Percentiles rank a stretch among this genome's conserved stretches.
These are phyloP conservation scores for Cryptococcus neoformans DNA, from an alignment of 1,284 basidiomycete genomes.

Conservation along the genomic window DNA sequence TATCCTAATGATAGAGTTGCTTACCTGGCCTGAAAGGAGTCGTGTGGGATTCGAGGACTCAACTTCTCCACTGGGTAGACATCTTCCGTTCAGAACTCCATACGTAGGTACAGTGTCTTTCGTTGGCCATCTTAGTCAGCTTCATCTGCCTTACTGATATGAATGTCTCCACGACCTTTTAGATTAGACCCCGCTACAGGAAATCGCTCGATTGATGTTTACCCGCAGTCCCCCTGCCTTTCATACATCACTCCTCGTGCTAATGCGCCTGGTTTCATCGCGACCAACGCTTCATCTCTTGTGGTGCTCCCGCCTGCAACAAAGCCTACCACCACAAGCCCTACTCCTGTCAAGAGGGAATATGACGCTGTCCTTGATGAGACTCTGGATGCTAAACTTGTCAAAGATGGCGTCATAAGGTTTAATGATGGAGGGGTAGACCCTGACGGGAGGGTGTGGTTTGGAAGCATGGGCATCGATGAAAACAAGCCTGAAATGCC, in stretches of 20 bases:
- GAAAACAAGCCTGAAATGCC: constrained; percentile 14
- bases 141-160: constrained; percentile 4
- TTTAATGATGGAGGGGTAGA: constrained; percentile 50
- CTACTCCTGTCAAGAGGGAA: constrained; percentile 7
- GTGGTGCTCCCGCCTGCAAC: constrained; percentile 20
- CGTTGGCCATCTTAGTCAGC: background rate
- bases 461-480: constrained; percentile 33
- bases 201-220: constrained; percentile 30
- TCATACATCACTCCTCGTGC: constrained; percentile 31
- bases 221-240: constrained; percentile 32
- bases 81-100: constrained; percentile 39
- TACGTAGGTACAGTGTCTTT: constrained; percentile 23
- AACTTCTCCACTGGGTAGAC: constrained; percentile 45
- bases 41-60: constrained; percentile 39
- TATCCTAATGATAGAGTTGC: background rate
- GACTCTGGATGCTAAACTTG: constrained; percentile 20
- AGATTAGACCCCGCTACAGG: constrained; percentile 32
- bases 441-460: constrained; percentile 38
- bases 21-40: constrained; percentile 24
- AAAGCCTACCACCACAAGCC: constrained; percentile 9
- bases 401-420: constrained; percentile 21
- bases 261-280: constrained; percentile 30
- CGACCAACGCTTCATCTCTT: constrained; percentile 20
- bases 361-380: constrained; percentile 17
- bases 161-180: background rate